Evolutionary conservation across 805 yeast species (phyloP), one percentile per base, ranked within the genome.

Genomic region (Yarrowia osloensis): DNA sequence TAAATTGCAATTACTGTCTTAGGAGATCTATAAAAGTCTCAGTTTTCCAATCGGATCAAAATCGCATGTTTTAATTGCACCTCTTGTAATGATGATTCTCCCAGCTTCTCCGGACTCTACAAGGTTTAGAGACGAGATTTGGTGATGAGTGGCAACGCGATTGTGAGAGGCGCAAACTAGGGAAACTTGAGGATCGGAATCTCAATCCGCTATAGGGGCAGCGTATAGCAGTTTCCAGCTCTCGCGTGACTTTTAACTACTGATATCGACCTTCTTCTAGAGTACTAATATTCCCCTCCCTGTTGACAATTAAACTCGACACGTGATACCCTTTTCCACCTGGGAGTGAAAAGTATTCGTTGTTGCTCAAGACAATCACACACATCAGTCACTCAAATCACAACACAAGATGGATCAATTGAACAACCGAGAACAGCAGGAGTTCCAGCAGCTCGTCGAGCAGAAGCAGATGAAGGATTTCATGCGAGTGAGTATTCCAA

Each of bases 401-500:
- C 62, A 39, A 33, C 54, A 66, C 67, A 71, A 63, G 67, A 94
- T 94, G 99, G 99, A 94, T 76, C 96, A 91, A 80, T 84, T 94
- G 74, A 94, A 94, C 84, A 88, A 87, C 77, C 90, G 91, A 78
- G 99, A 94, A 81, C 98, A 95, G 81, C 97, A 92, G 80, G 94
- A 92, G 74, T 94, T 94, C 81, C 97, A 92, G 81, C 93, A 88
- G 79, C 82, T 94, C 71, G 97, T 94, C 71, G 99, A 94, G 81
- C 93, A 90, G 78, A 94, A 94, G 84, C 99, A 94, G 81, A 93
- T 95, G 97, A 90, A 90, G 80, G 99, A 94, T 79, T 95, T 94
- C 88, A 94, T 95, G 98, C 89, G 95, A 78, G 86, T 86, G 72
- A 68, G 81, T 79, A 44, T n/a, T n/a, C 49, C 35, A 33, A 33